Percentiles rank a stretch among this genome's conserved stretches.
phyloP scores from a whole-genome alignment of 2,329 filamentous ascomycete species.

The Colletotrichum tropicicola region DNA sequence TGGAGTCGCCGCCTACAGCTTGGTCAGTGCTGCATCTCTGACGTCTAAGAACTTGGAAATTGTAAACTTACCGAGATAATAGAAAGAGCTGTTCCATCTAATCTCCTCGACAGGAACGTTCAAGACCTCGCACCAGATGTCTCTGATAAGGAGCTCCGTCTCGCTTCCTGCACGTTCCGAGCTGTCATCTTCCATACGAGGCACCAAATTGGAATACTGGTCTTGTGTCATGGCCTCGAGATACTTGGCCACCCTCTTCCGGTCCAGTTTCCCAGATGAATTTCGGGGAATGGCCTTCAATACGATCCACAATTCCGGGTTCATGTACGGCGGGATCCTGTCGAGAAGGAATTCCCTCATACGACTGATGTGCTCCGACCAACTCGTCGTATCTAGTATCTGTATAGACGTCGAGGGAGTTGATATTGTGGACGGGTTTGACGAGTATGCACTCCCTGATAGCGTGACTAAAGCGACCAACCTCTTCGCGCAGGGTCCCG shows the following conservation, averaged over 20 bases:
- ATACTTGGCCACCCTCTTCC: conserved; percentile 46
- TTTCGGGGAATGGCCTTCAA: conserved; percentile 51
- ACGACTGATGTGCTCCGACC: not conserved
- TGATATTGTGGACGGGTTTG: not conserved
- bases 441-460: not conserved
- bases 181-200: not conserved
- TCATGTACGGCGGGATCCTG: conserved; percentile 53
- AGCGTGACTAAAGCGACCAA: not conserved
- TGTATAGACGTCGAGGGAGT: not conserved
- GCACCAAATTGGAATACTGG: not conserved
- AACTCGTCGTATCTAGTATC: not conserved
- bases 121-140: conserved; percentile 8
- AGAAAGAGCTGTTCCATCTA: conserved; percentile 9
- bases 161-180: not conserved
- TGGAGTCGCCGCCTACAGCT: conserved; percentile 8
- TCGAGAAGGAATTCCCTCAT: conserved; percentile 24
- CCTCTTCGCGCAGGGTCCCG: conserved; percentile 2
- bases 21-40: not conserved
- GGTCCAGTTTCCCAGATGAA: conserved; percentile 57
- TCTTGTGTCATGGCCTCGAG: not conserved
- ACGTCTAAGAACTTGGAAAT: fast-evolving
- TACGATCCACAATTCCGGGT: conserved; percentile 54
- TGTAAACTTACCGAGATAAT: not conserved
- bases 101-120: not conserved
- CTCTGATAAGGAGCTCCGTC: not conserved